phyloP scores from a whole-genome alignment of 2,329 filamentous ascomycete genomes.

The Xylariaceae sp. region DNA sequence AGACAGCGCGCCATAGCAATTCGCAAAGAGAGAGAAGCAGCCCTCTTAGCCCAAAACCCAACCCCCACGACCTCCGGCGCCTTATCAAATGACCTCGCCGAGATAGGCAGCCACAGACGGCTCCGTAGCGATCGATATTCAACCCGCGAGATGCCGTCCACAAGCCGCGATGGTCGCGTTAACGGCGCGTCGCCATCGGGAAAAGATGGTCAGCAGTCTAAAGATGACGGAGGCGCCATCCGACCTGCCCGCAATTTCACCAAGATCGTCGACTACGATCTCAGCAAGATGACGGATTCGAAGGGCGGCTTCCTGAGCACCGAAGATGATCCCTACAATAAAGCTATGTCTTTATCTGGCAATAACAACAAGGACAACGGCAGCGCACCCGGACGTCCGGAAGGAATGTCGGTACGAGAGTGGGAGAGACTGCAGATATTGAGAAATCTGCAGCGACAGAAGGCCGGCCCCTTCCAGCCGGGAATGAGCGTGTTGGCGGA shows the following conservation, averaged over 20 bases:
- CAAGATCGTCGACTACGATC: slow-evolving; percentile 96
- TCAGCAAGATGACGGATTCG: slow-evolving; percentile 95
- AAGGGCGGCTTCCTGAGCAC: slow-evolving; percentile 91
- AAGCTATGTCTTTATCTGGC: slow-evolving; percentile 57
- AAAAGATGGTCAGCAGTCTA: slow-evolving; percentile 21
- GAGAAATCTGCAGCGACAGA: slow-evolving; percentile 63
- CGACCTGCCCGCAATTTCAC: slow-evolving; percentile 81
- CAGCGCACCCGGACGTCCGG: slow-evolving; percentile 51
- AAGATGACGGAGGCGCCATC: slow-evolving; percentile 40
- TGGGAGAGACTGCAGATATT: slow-evolving; percentile 84
- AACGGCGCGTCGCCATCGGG: slow-evolving; percentile 32
- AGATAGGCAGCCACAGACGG: slow-evolving; percentile 57
- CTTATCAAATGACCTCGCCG: slow-evolving; percentile 55
- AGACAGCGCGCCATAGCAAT: slow-evolving; percentile 84
- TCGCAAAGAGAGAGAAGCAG: slow-evolving; percentile 64
- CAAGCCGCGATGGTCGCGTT: slow-evolving; percentile 62
- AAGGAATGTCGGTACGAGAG: slow-evolving; percentile 82
- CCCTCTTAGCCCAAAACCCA: slow-evolving; percentile 39
- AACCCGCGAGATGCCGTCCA: slow-evolving; percentile 41
- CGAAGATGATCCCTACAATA: slow-evolving; percentile 87
- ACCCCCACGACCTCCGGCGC: slow-evolving; percentile 61
- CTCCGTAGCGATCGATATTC: slow-evolving; percentile 58
- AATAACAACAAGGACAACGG: slow-evolving; percentile 12
- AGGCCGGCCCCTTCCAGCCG: slow-evolving; percentile 81
- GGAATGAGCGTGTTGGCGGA: slow-evolving; percentile 70